phyloP scores from a whole-genome alignment of 352 stramenopile genomes.

The Peronosclerospora sorghi region DNA sequence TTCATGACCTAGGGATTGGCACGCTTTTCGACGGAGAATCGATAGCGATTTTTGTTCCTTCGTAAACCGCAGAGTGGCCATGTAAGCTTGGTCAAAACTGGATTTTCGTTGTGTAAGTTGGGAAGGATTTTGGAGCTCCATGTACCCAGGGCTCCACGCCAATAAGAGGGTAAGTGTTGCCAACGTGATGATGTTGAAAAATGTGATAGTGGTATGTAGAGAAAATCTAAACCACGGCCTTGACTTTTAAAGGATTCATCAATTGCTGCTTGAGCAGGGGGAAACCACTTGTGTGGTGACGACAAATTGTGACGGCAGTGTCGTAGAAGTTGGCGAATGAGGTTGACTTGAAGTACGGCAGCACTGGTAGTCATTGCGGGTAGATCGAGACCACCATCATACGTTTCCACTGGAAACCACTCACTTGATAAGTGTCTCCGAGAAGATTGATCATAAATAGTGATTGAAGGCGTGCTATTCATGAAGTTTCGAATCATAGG shows the following conservation, averaged over 20 bases:
- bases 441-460: neutral
- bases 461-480: neutral
- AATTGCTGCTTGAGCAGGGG: neutral
- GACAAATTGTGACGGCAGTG: neutral
- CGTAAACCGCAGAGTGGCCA: neutral
- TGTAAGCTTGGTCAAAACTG: neutral
- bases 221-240: constrained; percentile 1
- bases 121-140: constrained; percentile 2
- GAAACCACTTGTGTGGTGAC: constrained; percentile 1
- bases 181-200: neutral
- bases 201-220: constrained; percentile 1
- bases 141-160: neutral
- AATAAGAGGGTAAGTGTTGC: neutral
- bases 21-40: neutral
- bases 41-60: neutral
- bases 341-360: constrained; percentile 2
- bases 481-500: neutral
- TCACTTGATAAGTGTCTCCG: neutral
- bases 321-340: constrained; percentile 3
- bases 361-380: neutral
- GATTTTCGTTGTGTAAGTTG: neutral
- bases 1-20: neutral
- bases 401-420: neutral
- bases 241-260: neutral
- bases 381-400: neutral